Base-by-base conservation (phyloP, 345 rosid species). In the Angophora floribunda region DNA sequence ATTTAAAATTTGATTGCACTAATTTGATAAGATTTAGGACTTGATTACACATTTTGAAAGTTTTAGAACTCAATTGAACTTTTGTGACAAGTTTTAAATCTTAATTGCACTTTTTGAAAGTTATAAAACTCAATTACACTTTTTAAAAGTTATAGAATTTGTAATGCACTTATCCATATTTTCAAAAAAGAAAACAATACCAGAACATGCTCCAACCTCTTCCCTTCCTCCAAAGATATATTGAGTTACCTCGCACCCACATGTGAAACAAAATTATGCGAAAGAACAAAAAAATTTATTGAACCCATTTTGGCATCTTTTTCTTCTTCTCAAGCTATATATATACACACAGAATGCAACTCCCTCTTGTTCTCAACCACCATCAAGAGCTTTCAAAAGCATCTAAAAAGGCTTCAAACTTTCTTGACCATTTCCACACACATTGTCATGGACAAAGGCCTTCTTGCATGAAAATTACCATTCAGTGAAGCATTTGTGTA, bases 381-480 rank as follows among this genome's bases (percentile, higher is more conserved):
- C 32, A 61, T 61, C 32, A 28, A 16, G 28, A 61, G 70, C 32
- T 28, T 28, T 61, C 70, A 28, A 61, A 61, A 61, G 32, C 70
- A 61, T 61, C 70, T 12, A 28, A 12, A 61, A 61, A 28, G 32
- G 70, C 32, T 61, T 61, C 32, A 28, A 61, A 61, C 30, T 61
- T 61, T 61, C 70, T 26, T 61, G 70, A 61, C 70, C 67, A 7
- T 28, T 61, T 61, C 28, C 16, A 3, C 8, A 32, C 70, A 61
- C 32, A 28, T 61, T 61, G 70, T 61, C n/a, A 13, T 26, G 70
- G n/a, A 61, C n/a, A 26, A 61, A 14, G 67, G 30, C 67, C 30
- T 80, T 51, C 63, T 85, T 63, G 67, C 51, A 89, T 87, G 91
- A 87, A 86, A 26, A 88, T 28, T 47, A 10, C 51, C n/a, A 8